A percentile compares a stretch with the other conserved stretches of the same genome.
These are phyloP conservation scores for Stemphylium vesicarium DNA, from an alignment of 2,329 filamentous ascomycete species.

Conservation along the genomic window DNA sequence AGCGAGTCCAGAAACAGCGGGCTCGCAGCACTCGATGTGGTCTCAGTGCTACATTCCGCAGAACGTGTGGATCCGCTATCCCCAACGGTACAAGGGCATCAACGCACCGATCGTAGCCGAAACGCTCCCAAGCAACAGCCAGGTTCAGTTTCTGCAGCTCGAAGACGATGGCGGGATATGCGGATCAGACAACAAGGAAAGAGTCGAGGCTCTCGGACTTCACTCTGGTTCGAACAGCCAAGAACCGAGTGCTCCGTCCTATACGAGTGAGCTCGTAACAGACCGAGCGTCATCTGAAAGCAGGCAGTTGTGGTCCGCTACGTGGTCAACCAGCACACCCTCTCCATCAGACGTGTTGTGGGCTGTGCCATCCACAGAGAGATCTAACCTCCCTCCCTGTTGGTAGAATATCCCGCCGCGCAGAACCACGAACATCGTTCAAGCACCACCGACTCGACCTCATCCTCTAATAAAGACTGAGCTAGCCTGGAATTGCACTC, in stretches of 20 bases:
- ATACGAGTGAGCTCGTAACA: neutral
- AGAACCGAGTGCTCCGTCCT: neutral
- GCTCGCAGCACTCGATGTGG: neutral
- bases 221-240: neutral
- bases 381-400: neutral
- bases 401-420: neutral
- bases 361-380: neutral
- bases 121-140: neutral
- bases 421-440: neutral
- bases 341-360: neutral
- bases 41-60: conserved; percentile 9
- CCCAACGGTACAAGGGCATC: neutral
- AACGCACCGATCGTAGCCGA: neutral
- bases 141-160: neutral
- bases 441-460: neutral
- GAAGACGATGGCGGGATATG: neutral
- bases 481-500: too few relatives aligned
- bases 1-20: neutral
- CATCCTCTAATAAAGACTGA: neutral
- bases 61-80: conserved; percentile 9
- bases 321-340: neutral
- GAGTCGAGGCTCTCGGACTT: neutral
- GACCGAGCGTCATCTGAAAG: neutral
- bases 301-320: neutral
- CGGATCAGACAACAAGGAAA: conserved; percentile 3